phyloP scores from a whole-genome alignment of 2,329 filamentous ascomycete species.

The Leptodontidium sp. region DNA sequence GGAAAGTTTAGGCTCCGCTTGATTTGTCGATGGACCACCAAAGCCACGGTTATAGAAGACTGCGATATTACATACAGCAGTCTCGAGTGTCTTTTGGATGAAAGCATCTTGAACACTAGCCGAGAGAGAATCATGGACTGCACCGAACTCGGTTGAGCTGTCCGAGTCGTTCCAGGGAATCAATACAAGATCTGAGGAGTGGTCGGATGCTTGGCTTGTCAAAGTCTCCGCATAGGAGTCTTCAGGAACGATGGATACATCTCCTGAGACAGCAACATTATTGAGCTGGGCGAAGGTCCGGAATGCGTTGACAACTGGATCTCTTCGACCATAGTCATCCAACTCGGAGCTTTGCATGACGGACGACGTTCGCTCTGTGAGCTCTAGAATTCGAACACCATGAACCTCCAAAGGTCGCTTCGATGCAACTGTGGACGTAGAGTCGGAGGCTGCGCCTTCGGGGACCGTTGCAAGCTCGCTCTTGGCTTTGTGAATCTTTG shows the following conservation, averaged over 20 bases:
- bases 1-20: slow-evolving; percentile 49
- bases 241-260: slow-evolving; percentile 81
- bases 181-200: slow-evolving; percentile 76
- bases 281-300: slow-evolving; percentile 86
- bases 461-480: slow-evolving; percentile 41
- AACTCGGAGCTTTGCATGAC: slow-evolving; percentile 93
- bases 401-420: slow-evolving; percentile 54
- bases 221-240: slow-evolving; percentile 82
- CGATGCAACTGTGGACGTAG: slow-evolving; percentile 35
- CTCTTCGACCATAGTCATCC: slow-evolving; percentile 74
- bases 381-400: slow-evolving; percentile 83
- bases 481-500: slow-evolving; percentile 49
- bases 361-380: slow-evolving; percentile 91
- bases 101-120: slow-evolving; percentile 75
- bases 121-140: slow-evolving; percentile 64
- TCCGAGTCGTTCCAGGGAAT: slow-evolving; percentile 91
- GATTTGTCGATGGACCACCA: slow-evolving; percentile 56
- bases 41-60: slow-evolving; percentile 82
- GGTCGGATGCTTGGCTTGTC: slow-evolving; percentile 72
- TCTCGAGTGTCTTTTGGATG: slow-evolving; percentile 71
- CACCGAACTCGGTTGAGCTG: slow-evolving; percentile 68
- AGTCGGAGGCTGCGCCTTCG: slow-evolving; percentile 40
- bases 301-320: slow-evolving; percentile 92
- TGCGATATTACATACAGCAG: slow-evolving; percentile 72
- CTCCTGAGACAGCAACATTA: slow-evolving; percentile 82